Evolutionary conservation across 495 filamentous ascomycete genomes (phyloP).

Genomic region (Talaromyces stipitatus): DNA sequence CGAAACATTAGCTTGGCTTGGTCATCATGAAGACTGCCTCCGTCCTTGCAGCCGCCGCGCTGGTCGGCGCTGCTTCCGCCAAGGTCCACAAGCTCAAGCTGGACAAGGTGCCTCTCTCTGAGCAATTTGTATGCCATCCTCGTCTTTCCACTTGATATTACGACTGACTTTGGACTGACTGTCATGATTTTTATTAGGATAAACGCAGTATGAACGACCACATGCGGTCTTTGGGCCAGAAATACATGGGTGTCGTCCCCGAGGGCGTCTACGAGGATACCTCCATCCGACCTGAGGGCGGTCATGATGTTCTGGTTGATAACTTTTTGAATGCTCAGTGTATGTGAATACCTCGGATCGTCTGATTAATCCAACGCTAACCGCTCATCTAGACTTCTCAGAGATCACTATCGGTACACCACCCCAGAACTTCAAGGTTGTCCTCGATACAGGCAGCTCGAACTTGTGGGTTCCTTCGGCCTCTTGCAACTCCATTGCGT

Average conservation of each 20-base stretch:
- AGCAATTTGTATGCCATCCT: constrained; percentile 71
- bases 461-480: constrained; percentile 97
- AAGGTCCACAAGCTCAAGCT: constrained; percentile 92
- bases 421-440: constrained; percentile 93
- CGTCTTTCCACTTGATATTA: not conserved
- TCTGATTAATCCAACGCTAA: constrained; percentile 1
- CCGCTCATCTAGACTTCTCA: constrained; percentile 72
- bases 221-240: constrained; percentile 64
- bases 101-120: constrained; percentile 86
- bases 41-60: constrained; percentile 65
- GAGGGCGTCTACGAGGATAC: constrained; percentile 70
- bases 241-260: constrained; percentile 83
- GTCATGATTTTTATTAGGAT: constrained; percentile 40
- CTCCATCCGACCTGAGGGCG: constrained; percentile 54
- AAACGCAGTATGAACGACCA: constrained; percentile 74
- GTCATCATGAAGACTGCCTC: constrained; percentile 74
- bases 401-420: constrained; percentile 90
- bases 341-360: constrained; percentile 37
- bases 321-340: constrained; percentile 99
- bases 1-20: not conserved
- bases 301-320: constrained; percentile 79
- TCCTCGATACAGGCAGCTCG: constrained; percentile 97
- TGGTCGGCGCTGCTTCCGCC: constrained; percentile 76
- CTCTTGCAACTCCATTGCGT: constrained; percentile 91
- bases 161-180: constrained; percentile 9